Percentiles rank a stretch among this genome's conserved stretches.
Evolutionary conservation across 2,329 filamentous ascomycete species (phyloP).

Genomic region (Colletotrichum truncatum): DNA sequence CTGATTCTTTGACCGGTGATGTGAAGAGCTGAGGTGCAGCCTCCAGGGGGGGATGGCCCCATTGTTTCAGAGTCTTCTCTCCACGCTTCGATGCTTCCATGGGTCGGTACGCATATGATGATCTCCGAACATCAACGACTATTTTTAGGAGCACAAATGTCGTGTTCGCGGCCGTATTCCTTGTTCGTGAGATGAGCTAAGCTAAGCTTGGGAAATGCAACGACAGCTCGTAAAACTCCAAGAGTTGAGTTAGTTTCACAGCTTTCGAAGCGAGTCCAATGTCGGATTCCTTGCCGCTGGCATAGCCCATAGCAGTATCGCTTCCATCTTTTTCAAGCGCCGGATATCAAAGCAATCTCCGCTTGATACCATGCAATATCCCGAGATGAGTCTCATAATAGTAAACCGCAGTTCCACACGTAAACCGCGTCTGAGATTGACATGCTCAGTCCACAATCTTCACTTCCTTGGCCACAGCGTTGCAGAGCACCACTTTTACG

Average conservation of each 20-base stretch:
- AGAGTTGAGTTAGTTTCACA: neutral
- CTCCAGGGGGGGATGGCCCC: neutral
- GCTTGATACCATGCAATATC: conserved; percentile 11
- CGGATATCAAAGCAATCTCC: conserved; percentile 19
- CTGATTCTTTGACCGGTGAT: conserved; percentile 15
- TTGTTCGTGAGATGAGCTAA: neutral
- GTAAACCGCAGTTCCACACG: neutral
- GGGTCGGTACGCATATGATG: neutral
- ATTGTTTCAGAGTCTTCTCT: conserved; percentile 25
- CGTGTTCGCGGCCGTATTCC: conserved; percentile 2
- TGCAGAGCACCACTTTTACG: conserved; percentile 83
- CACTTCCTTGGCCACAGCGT: conserved; percentile 65
- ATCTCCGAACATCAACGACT: conserved; percentile 8
- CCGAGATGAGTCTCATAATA: neutral
- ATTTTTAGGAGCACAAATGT: conserved; percentile 15
- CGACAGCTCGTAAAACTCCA: too few species aligned
- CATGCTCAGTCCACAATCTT: conserved; percentile 48
- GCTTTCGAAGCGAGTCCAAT: neutral
- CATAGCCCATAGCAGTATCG: neutral
- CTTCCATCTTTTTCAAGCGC: neutral
- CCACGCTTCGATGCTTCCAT: conserved; percentile 14
- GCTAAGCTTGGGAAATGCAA: neutral
- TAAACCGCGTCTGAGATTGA: neutral
- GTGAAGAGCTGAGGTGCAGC: conserved; percentile 15
- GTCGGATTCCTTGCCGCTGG: neutral